Percentiles rank a stretch among this genome's conserved stretches.
These are phyloP conservation scores for Erythrophleum fordii DNA, from an alignment of 306 rosid species.

Conservation along the genomic window DNA sequence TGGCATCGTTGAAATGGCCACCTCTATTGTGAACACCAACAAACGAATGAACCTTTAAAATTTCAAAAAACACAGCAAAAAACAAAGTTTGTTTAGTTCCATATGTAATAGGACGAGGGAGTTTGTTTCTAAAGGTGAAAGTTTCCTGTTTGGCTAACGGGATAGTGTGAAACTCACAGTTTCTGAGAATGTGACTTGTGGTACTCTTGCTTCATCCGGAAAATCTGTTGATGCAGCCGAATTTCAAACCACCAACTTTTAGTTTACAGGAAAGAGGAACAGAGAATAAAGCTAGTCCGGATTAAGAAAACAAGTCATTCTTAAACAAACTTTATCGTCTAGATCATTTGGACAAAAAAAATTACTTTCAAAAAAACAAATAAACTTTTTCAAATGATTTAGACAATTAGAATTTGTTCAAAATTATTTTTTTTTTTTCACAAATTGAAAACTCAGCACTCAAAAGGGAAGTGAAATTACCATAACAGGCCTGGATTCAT, in stretches of 20 bases:
- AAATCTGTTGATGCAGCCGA: conserved; percentile 60
- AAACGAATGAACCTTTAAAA: conserved; percentile 73
- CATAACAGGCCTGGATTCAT: conserved; percentile 75
- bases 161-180: conserved; percentile 60
- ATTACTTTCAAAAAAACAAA: no score
- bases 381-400: no score
- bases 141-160: conserved; percentile 17
- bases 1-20: conserved; percentile 84
- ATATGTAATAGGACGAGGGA: no score
- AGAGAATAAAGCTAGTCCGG: no score
- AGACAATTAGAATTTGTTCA: no score
- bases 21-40: conserved; percentile 95
- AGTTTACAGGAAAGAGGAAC: neutral
- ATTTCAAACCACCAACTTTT: conserved; percentile 26
- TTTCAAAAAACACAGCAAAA: neutral
- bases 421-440: no score
- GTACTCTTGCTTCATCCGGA: conserved; percentile 89
- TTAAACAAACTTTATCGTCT: no score
- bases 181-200: conserved; percentile 90
- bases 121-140: neutral
- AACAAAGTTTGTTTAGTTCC: neutral
- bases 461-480: neutral
- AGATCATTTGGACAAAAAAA: no score
- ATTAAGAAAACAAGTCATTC: no score
- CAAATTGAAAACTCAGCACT: no score